Evolutionary conservation across 371 early-diverging fungal species (phyloP), one percentile per base, ranked within the genome.

Genomic region (Mucor mucedo): DNA sequence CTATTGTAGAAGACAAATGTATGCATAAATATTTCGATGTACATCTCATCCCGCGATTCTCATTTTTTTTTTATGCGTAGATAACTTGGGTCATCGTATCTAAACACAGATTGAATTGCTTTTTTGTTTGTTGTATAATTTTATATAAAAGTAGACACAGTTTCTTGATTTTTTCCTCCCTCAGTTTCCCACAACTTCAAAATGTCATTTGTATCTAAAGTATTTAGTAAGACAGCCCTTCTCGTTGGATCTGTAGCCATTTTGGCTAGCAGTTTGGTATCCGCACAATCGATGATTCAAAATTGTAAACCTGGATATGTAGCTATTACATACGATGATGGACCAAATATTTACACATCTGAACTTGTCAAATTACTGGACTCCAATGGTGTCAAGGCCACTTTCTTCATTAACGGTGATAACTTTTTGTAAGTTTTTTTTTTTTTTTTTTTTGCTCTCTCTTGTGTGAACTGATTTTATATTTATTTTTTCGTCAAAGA

Each of bases 261-360:
- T n/a, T 9, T 59, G n/a, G 42, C 55, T 42, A 40, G 40, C 21
- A 38, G 47, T 1, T 16, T 39, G 47, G 58, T 52, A 0, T 58
- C 52, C 13, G 65, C 65, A 11, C 42, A 39, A 27, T 35, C 38
- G 1, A 52, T 63, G 41, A 59, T 68, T 41, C 14, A n/a, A 27
- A 54, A 54, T 13, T 70, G 70, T 28, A 69, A 65, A 57, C 73
- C 82, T 5, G 84, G 83, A n/a, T 68, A 67, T n/a, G 75, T 86
- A 49, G 86, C 87, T 10, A 61, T 80, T 44, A 87, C 87, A 45
- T 84, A 80, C 57, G 87, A 87, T 62, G 87, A 86, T 49, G 87
- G 85, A 27, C 85, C 84, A 5, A 70, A 67, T 48, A 35, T 66
- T 3, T 79, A 68, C 55, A 81, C 85, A 13, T 69, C 65, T 56